Conservation (phyloP, 2,329 filamentous ascomycete genomes). For the Hypoxylon sp. region DNA sequence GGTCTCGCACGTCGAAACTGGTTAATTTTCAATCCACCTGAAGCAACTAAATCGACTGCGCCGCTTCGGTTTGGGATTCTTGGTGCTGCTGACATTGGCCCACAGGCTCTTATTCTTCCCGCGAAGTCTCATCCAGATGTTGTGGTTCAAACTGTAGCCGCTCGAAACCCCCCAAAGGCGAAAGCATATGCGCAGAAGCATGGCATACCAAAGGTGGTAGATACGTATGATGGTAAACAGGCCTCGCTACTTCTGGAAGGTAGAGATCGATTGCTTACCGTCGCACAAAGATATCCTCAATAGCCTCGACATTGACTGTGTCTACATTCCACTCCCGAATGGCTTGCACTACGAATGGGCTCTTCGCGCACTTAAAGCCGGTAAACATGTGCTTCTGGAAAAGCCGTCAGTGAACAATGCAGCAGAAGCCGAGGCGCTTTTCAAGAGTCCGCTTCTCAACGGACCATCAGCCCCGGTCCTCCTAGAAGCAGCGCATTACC, state of each 20-base stretch:
- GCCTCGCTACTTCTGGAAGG: neutral
- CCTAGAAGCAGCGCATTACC: conserved; percentile 65
- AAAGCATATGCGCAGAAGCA: conserved; percentile 63
- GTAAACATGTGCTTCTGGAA: conserved; percentile 68
- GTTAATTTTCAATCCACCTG: conserved; percentile 40
- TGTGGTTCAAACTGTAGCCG: conserved; percentile 64
- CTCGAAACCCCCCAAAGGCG: conserved; percentile 61
- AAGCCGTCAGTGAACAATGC: conserved; percentile 63
- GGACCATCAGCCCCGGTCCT: conserved; percentile 56
- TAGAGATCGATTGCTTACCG: neutral
- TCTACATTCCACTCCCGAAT: conserved; percentile 64
- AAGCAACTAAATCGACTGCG: conserved; percentile 36
- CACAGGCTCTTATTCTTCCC: conserved; percentile 59
- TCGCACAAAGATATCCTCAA: conserved; percentile 51
- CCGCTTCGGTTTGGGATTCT: conserved; percentile 56
- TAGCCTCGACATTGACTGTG: conserved; percentile 58
- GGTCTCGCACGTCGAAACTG: conserved; percentile 44
- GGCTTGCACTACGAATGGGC: conserved; percentile 61
- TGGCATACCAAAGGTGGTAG: conserved; percentile 61
- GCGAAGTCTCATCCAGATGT: conserved; percentile 66
- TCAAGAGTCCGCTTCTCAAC: conserved; percentile 53
- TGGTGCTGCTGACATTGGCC: conserved; percentile 56
- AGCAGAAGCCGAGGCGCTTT: conserved; percentile 58
- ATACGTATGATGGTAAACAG: conserved; percentile 60
- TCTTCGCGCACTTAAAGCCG: conserved; percentile 58